phyloP scores from a whole-genome alignment of 257 asterid species.

The Verbena officinalis region DNA sequence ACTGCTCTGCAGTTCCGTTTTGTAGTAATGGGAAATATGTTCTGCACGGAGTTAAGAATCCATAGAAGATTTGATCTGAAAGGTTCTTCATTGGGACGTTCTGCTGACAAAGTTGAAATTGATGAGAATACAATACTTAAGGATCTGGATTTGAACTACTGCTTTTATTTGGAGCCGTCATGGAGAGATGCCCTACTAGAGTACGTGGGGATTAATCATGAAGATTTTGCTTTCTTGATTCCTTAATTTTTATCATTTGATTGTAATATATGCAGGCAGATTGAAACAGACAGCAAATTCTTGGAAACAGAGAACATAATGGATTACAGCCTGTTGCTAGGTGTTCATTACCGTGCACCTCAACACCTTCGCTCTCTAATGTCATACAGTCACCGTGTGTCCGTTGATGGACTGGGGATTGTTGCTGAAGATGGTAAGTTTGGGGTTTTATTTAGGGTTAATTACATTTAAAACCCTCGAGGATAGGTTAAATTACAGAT shows the following conservation, averaged over 20 bases:
- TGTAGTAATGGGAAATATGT: slow-evolving; percentile 98
- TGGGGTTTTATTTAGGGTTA: neutral
- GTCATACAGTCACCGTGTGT: slow-evolving; percentile 54
- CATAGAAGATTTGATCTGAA: slow-evolving; percentile 92
- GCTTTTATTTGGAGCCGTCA: slow-evolving; percentile 91
- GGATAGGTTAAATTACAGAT: too few species aligned
- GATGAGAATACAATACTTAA: slow-evolving; percentile 93
- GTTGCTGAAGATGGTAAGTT: slow-evolving; percentile 90
- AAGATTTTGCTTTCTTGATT: slow-evolving; percentile 10
- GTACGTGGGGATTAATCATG: slow-evolving; percentile 56
- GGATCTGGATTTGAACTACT: slow-evolving; percentile 93
- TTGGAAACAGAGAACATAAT: slow-evolving; percentile 90
- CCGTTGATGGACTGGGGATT: slow-evolving; percentile 69
- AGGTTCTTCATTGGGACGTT: slow-evolving; percentile 97
- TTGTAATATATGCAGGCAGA: slow-evolving; percentile 67
- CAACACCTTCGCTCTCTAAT: slow-evolving; percentile 76
- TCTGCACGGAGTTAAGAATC: slow-evolving; percentile 94
- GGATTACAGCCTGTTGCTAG: slow-evolving; percentile 96
- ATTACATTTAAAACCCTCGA: too few species aligned
- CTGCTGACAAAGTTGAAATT: slow-evolving; percentile 87
- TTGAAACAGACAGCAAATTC: slow-evolving; percentile 87
- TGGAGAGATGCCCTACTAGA: slow-evolving; percentile 73
- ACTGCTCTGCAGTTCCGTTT: slow-evolving; percentile 77
- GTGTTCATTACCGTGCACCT: slow-evolving; percentile 96
- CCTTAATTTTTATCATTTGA: slow-evolving; percentile 3